Evolutionary conservation across 129 eudicot species (phyloP).

Genomic region (Daucus carota): DH1_v3.0 NC_030384.2:40515501-40516000

Average conservation of each 20-base stretch:
- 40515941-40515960: not conserved
- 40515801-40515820: not conserved
- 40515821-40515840: not conserved
- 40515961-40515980: not conserved
- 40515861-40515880: not conserved
- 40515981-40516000: not conserved
- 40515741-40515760: not conserved
- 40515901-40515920: not conserved
- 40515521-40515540: no score
- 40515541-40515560: no score
- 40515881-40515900: not conserved
- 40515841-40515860: not conserved
- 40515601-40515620: not conserved
- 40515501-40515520: no score
- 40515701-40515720: conserved; percentile 1
- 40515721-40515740: not conserved
- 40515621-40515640: not conserved
- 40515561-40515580: not conserved
- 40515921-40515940: no score
- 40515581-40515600: not conserved
- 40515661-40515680: not conserved
- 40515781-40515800: not conserved
- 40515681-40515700: not conserved
- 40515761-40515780: not conserved
- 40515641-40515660: not conserved